phyloP scores from a whole-genome alignment of 2,329 filamentous ascomycete genomes.

The Botrytis byssoidea region DNA sequence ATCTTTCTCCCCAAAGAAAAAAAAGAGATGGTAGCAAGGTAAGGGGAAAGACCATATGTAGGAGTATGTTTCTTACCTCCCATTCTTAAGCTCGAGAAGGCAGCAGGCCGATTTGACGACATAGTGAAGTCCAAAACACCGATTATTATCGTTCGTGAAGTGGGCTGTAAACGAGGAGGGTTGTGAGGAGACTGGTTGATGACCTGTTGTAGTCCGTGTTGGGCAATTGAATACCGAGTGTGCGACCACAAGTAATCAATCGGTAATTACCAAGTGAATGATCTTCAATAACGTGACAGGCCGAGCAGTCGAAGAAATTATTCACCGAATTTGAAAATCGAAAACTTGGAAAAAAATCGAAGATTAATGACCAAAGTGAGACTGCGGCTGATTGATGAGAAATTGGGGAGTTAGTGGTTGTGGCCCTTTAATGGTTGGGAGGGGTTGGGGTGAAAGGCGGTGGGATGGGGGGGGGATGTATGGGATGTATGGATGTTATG shows the following conservation, averaged over 20 bases:
- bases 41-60: constrained; percentile 21
- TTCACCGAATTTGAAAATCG: constrained; percentile 22
- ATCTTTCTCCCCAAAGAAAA: background rate
- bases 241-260: constrained; percentile 26
- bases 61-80: constrained; percentile 65
- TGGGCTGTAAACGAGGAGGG: constrained; percentile 46
- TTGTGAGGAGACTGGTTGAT: constrained; percentile 43
- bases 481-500: background rate
- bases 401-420: constrained; percentile 20
- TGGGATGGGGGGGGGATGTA: constrained; percentile 13
- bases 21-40: background rate
- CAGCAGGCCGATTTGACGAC: constrained; percentile 89
- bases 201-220: constrained; percentile 53
- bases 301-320: constrained; percentile 23
- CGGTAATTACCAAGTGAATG: constrained; percentile 26
- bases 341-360: background rate
- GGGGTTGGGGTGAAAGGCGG: constrained; percentile 21
- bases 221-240: constrained; percentile 44
- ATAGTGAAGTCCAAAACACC: constrained; percentile 50
- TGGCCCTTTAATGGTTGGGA: constrained; percentile 20
- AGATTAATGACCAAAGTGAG: constrained; percentile 20
- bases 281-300: constrained; percentile 33
- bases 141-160: constrained; percentile 42
- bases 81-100: constrained; percentile 88
- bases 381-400: constrained; percentile 24